Conservation (phyloP, 2,329 filamentous ascomycete genomes). For the Pestalotiopsis fici region DNA sequence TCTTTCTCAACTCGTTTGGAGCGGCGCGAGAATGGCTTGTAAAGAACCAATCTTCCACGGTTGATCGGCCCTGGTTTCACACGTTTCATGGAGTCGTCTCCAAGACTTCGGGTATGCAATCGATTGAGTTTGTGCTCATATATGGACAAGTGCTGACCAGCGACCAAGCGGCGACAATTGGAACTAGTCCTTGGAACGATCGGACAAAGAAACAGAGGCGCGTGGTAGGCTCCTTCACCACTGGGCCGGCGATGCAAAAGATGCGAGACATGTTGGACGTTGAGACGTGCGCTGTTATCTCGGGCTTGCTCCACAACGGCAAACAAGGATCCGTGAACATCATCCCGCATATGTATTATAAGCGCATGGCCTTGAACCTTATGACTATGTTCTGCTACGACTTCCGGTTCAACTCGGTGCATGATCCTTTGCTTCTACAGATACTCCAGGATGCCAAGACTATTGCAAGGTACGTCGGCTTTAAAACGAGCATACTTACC, state of each 20-base stretch:
- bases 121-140: background rate
- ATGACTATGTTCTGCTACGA: conserved; percentile 1
- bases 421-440: background rate
- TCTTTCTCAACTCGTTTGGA: background rate
- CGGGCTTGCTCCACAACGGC: background rate
- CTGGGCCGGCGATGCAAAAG: background rate
- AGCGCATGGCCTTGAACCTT: background rate
- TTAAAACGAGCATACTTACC: background rate
- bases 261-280: background rate
- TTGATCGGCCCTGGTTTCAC: background rate
- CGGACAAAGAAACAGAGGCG: background rate
- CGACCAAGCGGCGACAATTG: background rate
- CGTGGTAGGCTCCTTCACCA: background rate
- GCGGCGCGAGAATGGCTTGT: background rate
- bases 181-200: background rate
- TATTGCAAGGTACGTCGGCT: background rate
- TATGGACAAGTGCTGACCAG: background rate
- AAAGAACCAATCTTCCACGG: background rate
- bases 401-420: background rate
- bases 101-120: background rate
- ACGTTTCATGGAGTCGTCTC: background rate
- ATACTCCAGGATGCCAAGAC: background rate
- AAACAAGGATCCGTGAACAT: background rate
- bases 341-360: background rate
- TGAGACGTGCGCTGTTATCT: background rate